phyloP scores from a whole-genome alignment of 371 early-diverging fungal genomes.

The Mucor plumbeus region DNA sequence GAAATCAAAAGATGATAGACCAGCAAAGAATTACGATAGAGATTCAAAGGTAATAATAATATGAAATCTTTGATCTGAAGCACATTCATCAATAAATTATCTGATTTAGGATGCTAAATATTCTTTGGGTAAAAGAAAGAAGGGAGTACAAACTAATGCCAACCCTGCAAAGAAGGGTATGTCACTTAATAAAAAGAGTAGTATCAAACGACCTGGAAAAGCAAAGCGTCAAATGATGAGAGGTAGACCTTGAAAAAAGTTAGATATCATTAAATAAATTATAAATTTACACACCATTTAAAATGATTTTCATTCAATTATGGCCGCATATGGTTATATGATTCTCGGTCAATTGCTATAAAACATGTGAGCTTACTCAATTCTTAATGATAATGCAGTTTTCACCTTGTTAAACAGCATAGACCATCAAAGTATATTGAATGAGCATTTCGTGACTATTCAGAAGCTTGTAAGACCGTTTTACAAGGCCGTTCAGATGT shows the following conservation, averaged over 20 bases:
- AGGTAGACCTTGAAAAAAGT: slow-evolving; percentile 13
- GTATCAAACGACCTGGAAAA: slow-evolving; percentile 43
- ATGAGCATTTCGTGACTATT: too few relatives aligned
- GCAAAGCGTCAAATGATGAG: slow-evolving; percentile 35
- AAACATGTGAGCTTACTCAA: too few relatives aligned
- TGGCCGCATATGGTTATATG: too few relatives aligned
- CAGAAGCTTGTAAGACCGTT: too few relatives aligned
- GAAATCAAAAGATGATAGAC: slow-evolving; percentile 18
- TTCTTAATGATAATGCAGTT: too few relatives aligned
- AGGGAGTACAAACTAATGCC: not conserved
- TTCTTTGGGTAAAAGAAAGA: slow-evolving; percentile 25
- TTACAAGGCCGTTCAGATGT: too few relatives aligned
- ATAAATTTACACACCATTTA: not conserved
- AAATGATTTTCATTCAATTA: not conserved
- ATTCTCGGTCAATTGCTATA: too few relatives aligned
- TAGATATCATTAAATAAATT: not conserved
- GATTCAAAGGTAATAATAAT: slow-evolving; percentile 19
- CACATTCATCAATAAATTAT: not conserved
- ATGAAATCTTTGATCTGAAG: not conserved
- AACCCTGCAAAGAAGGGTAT: slow-evolving; percentile 37
- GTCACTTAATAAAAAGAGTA: slow-evolving; percentile 32
- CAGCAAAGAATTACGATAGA: slow-evolving; percentile 26
- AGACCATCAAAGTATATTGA: too few relatives aligned
- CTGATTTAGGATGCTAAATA: slow-evolving; percentile 15
- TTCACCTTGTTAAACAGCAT: too few relatives aligned